phyloP scores from a whole-genome alignment of 441 rosid genomes.

The Flueggea neowawraea region DNA sequence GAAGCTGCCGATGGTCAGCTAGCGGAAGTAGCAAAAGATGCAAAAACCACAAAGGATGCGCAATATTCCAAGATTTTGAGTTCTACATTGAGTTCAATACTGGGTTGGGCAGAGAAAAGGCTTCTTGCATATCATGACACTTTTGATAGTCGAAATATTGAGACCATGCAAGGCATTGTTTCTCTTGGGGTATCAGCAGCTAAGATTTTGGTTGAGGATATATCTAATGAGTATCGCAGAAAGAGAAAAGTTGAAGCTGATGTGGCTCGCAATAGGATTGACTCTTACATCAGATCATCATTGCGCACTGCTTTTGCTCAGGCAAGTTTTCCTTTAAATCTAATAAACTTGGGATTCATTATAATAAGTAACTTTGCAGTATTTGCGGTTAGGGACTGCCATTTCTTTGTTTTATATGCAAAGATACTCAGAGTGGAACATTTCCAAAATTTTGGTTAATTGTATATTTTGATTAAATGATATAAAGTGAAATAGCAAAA shows the following conservation, averaged over 20 bases:
- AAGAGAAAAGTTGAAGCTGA: slow-evolving; percentile 83
- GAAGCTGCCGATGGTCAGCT: slow-evolving; percentile 78
- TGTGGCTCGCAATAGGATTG: slow-evolving; percentile 80
- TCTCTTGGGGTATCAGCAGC: slow-evolving; percentile 89
- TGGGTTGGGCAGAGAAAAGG: slow-evolving; percentile 98
- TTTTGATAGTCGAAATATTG: slow-evolving; percentile 63
- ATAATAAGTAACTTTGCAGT: too few species aligned
- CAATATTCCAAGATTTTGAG: slow-evolving; percentile 81
- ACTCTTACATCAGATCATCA: slow-evolving; percentile 96
- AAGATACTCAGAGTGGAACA: too few species aligned
- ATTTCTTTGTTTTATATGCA: too few species aligned
- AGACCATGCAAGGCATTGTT: slow-evolving; percentile 82
- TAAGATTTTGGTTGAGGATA: slow-evolving; percentile 86
- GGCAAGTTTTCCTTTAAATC: slow-evolving; percentile 51
- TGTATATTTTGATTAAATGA: too few species aligned
- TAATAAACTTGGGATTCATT: neutral
- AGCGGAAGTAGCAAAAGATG: slow-evolving; percentile 88
- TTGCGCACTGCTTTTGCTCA: slow-evolving; percentile 97
- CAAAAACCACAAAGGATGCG: slow-evolving; percentile 84
- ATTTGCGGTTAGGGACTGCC: too few species aligned
- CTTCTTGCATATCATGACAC: slow-evolving; percentile 98
- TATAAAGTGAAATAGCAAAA: too few species aligned
- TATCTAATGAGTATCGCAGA: slow-evolving; percentile 90
- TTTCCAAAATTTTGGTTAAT: too few species aligned
- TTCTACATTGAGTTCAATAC: slow-evolving; percentile 73